Evolutionary conservation across 2,329 filamentous ascomycete species (phyloP), one percentile per base, ranked within the genome.

Genomic region (Talaromyces sp.): DNA sequence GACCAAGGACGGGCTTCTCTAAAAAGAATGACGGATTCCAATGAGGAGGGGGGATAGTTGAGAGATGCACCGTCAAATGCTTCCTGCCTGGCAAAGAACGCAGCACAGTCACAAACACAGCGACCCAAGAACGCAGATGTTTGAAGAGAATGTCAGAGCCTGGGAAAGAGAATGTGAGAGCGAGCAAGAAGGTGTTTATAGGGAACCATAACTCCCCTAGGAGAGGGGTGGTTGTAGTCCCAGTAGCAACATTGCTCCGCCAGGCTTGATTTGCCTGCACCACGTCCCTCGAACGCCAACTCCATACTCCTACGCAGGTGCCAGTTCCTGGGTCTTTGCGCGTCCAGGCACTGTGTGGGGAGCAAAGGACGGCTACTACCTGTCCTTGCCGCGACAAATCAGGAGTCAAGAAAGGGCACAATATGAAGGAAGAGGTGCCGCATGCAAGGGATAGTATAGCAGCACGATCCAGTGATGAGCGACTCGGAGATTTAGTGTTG

Each of bases 141-240:
- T 63, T 61, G 64, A 69, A 70, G 71, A 74, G 71, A 74, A 74
- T 74, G 71, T 73, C 68, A 70, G 70, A 67, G 67, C 62, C 67
- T 71, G 64, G 60, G 66, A 71, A 71, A 72, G 70, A 74, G 71
- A 74, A 74, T 74, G 71, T 72, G 68, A 65, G 70, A 71, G 71
- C 71, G 71, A 70, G 61, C 64, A 66, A 58, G 67, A 70, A 67
- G 67, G 63, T 72, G 71, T 74, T 74, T 74, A 74, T 74, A 72
- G 65, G 67, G 61, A 64, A 62, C 56, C 61, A 69, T 59, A 59
- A 49, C 56, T 68, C 64, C 60, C 60, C 58, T 63, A 57, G 62
- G 62, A 65, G 67, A 62, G 60, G 63, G 62, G 61, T 53, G 56
- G 54, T 14, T 60, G 58, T 61, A 62, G 60, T 58, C 64, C 64